A percentile compares a stretch with the other conserved stretches of the same genome.
Conservation (phyloP, 2,329 filamentous ascomycete genomes). For the Proliferodiscus dingleyae region DNA sequence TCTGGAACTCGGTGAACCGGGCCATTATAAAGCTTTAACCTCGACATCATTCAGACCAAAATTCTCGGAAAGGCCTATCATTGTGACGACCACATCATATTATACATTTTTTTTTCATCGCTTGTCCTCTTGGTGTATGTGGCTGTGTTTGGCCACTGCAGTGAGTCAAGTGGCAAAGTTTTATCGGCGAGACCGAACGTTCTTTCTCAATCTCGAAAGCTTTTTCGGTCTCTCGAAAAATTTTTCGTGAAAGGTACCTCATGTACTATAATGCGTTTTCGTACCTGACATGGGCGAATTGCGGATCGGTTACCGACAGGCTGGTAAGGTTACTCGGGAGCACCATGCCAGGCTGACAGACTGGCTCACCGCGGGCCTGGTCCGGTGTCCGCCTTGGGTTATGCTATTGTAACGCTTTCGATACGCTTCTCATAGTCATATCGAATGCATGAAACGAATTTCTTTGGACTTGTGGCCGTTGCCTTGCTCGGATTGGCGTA, state of each 20-base stretch:
- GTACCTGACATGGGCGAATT: not conserved
- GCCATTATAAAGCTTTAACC: too few species aligned
- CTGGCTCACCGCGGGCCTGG: too few species aligned
- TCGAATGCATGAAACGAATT: too few species aligned
- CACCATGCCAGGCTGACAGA: not conserved
- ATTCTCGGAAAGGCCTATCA: not conserved
- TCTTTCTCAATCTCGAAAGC: not conserved
- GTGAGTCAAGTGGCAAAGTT: not conserved
- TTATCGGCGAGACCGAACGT: not conserved
- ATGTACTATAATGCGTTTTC: not conserved
- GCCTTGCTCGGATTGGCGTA: not conserved
- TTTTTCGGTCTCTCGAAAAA: too few species aligned
- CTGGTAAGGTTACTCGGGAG: not conserved
- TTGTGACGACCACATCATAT: not conserved
- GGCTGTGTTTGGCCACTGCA: constrained; percentile 3
- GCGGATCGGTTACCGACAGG: not conserved
- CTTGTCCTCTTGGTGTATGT: not conserved
- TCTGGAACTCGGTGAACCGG: too few species aligned
- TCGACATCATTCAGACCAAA: not conserved
- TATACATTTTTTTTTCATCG: not conserved
- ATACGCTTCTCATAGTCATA: not conserved
- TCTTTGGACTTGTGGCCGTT: too few species aligned
- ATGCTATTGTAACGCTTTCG: not conserved
- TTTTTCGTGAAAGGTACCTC: too few species aligned
- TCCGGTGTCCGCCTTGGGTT: not conserved